Evolutionary conservation across 768 basidiomycete species (phyloP).

Genomic region (Boletus rufocinnamomeus): DNA sequence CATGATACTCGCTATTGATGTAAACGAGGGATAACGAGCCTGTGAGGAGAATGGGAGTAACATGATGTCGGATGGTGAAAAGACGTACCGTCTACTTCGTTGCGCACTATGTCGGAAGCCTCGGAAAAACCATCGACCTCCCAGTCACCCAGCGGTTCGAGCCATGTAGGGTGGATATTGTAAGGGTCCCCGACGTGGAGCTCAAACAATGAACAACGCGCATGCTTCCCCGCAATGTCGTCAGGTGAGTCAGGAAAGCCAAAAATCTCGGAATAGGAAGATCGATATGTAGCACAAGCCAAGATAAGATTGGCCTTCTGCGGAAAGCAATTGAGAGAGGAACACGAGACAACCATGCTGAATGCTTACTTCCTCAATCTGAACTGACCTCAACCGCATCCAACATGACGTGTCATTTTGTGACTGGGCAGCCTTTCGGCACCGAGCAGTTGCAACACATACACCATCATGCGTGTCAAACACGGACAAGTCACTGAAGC

Average conservation of each 20-base stretch:
- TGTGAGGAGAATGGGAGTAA: slow-evolving; percentile 18
- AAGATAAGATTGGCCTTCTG: slow-evolving; percentile 40
- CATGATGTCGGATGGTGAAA: background rate
- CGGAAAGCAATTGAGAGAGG: background rate
- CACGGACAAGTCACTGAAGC: slow-evolving; percentile 52
- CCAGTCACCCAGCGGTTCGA: slow-evolving; percentile 58
- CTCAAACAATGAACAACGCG: slow-evolving; percentile 28
- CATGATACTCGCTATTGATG: slow-evolving; percentile 44
- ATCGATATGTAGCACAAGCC: slow-evolving; percentile 43
- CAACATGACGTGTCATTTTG: slow-evolving; percentile 20
- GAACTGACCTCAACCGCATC: slow-evolving; percentile 25
- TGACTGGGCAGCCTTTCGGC: slow-evolving; percentile 8
- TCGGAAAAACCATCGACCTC: slow-evolving; percentile 48
- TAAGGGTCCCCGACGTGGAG: slow-evolving; percentile 27
- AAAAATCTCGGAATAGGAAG: slow-evolving; percentile 23
- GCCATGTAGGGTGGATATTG: slow-evolving; percentile 23
- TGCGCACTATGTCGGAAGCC: slow-evolving; percentile 46
- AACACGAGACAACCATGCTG: background rate
- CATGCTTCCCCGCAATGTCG: slow-evolving; percentile 5
- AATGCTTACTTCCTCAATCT: slow-evolving; percentile 21
- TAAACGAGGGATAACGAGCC: slow-evolving; percentile 36
- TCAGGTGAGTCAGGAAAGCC: slow-evolving; percentile 22
- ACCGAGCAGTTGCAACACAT: slow-evolving; percentile 33
- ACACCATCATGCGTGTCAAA: slow-evolving; percentile 54
- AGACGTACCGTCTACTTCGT: slow-evolving; percentile 49